Evolutionary conservation across 805 yeast species (phyloP).

Genomic region (Teunomyces tritomae): DNA sequence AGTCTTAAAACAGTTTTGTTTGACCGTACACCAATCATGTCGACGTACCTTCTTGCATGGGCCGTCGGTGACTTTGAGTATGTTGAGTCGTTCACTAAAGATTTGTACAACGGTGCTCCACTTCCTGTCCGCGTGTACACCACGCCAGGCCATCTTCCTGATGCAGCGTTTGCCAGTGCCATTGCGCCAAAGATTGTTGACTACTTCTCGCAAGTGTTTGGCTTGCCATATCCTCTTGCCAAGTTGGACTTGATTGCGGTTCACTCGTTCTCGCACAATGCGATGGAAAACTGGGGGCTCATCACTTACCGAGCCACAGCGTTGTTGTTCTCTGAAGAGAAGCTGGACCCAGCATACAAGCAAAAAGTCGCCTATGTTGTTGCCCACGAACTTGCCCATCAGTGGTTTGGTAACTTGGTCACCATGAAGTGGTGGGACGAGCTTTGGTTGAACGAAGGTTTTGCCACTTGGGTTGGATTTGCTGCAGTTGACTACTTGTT

Average conservation of each 20-base stretch:
- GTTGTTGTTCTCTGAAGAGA: slow-evolving; percentile 42
- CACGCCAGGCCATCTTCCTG: slow-evolving; percentile 45
- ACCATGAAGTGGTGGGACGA: slow-evolving; percentile 96
- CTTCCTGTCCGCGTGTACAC: slow-evolving; percentile 54
- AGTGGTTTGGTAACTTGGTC: slow-evolving; percentile 87
- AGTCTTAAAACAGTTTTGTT: slow-evolving; percentile 31
- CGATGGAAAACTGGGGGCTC: slow-evolving; percentile 91
- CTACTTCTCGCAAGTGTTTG: slow-evolving; percentile 47
- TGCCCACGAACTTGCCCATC: slow-evolving; percentile 85
- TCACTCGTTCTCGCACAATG: slow-evolving; percentile 78
- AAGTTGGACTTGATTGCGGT: slow-evolving; percentile 78
- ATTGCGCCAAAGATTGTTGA: slow-evolving; percentile 51
- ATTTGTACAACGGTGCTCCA: slow-evolving; percentile 37
- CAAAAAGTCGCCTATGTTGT: slow-evolving; percentile 80
- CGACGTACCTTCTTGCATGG: slow-evolving; percentile 59
- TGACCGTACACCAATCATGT: slow-evolving; percentile 51
- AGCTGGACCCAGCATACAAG: slow-evolving; percentile 51
- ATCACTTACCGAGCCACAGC: slow-evolving; percentile 63
- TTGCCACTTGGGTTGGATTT: slow-evolving; percentile 85
- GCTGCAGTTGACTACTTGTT: slow-evolving; percentile 63
- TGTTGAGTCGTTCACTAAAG: slow-evolving; percentile 45
- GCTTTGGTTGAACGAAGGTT: slow-evolving; percentile 86
- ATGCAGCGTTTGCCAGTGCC: slow-evolving; percentile 47
- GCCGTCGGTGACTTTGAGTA: slow-evolving; percentile 57
- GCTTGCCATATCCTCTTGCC: slow-evolving; percentile 67